phyloP scores from a whole-genome alignment of 202 grass and related monocot species.

The Saccharum hybrid region DNA sequence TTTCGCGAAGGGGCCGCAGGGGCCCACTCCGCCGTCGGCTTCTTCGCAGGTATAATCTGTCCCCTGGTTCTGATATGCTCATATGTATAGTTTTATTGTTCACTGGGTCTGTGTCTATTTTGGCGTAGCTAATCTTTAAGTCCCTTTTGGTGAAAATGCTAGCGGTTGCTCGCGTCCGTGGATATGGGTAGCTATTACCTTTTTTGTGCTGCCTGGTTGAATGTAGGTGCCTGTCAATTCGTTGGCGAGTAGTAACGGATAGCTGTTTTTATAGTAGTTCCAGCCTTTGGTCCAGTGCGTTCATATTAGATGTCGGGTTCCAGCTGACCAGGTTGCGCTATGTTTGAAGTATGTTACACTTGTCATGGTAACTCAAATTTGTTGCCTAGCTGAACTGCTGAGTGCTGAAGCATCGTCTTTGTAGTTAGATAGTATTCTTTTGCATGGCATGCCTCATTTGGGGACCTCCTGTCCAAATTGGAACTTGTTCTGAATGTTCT shows the following conservation, averaged over 20 bases:
- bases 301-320: slow-evolving; percentile 5
- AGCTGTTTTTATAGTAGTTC: slow-evolving; percentile 15
- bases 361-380: slow-evolving; percentile 5
- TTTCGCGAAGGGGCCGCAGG: slow-evolving; percentile 34
- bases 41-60: slow-evolving; percentile 52
- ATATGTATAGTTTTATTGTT: slow-evolving; percentile 5
- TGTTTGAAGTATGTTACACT: slow-evolving; percentile 5
- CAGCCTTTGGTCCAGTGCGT: not conserved
- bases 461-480: not conserved
- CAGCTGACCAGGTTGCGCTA: not conserved
- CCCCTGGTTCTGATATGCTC: not conserved
- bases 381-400: slow-evolving; percentile 27
- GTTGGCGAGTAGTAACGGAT: not conserved
- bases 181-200: not conserved
- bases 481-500: not conserved
- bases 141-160: not conserved
- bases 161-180: not conserved
- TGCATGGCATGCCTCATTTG: not conserved
- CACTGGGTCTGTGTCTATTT: not conserved
- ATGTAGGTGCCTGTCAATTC: not conserved
- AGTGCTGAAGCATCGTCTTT: not conserved
- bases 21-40: not conserved
- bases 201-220: not conserved
- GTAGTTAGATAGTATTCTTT: slow-evolving; percentile 18
- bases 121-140: not conserved